Conservation (phyloP, 2,329 filamentous ascomycete species). For the Nemania sp. region DNA sequence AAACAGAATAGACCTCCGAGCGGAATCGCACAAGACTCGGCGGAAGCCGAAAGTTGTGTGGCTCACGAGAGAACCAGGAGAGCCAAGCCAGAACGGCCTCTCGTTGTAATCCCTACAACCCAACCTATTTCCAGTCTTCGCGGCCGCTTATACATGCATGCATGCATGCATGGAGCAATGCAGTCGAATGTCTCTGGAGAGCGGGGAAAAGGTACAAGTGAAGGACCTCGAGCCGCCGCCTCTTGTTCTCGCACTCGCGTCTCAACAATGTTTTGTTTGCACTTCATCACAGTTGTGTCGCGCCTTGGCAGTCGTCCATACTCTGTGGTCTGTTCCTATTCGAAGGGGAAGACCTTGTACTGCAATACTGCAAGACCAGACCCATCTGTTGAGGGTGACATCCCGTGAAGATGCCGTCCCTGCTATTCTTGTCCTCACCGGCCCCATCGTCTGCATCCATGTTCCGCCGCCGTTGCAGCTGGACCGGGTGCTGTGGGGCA, state of each 20-base stretch:
- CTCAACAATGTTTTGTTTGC: too few relatives aligned
- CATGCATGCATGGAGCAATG: not conserved
- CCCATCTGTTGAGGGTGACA: slow-evolving; percentile 9
- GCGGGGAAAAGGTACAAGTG: not conserved
- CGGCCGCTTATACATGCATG: slow-evolving; percentile 6
- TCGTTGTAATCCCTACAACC: too few relatives aligned
- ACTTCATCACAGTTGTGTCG: slow-evolving; percentile 18
- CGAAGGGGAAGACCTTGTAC: not conserved
- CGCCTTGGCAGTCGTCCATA: not conserved
- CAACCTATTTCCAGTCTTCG: slow-evolving; percentile 5
- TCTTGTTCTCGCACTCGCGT: too few relatives aligned
- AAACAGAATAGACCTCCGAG: too few relatives aligned
- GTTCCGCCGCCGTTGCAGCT: slow-evolving; percentile 10
- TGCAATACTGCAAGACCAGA: not conserved
- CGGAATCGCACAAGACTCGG: too few relatives aligned
- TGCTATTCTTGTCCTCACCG: slow-evolving; percentile 3
- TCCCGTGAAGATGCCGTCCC: slow-evolving; percentile 6
- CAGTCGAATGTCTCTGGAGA: not conserved
- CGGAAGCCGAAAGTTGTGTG: too few relatives aligned
- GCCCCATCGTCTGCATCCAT: slow-evolving; percentile 12
- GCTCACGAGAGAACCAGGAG: too few relatives aligned
- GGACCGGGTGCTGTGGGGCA: slow-evolving; percentile 20
- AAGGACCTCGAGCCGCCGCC: too few relatives aligned
- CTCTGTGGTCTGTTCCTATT: not conserved
- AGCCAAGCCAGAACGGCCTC: too few relatives aligned